Conservation (phyloP, 2,329 filamentous ascomycete species). For the Aspergillus sp. region DNA sequence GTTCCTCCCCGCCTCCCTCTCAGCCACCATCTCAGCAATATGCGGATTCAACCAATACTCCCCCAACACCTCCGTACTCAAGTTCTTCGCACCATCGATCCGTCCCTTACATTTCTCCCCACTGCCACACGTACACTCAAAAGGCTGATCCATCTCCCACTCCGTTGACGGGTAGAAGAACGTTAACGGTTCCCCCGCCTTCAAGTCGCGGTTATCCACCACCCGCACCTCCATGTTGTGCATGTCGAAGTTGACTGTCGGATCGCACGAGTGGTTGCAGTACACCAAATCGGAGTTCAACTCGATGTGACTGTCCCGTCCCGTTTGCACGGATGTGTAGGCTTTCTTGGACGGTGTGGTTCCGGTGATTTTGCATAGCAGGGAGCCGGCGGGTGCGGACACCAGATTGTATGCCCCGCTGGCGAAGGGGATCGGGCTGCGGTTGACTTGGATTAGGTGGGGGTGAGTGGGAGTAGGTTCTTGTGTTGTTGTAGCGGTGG, state of each 20-base stretch:
- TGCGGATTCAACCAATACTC: constrained; percentile 49
- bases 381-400: constrained; percentile 52
- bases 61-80: constrained; percentile 35
- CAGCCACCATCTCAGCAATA: constrained; percentile 36
- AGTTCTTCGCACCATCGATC: constrained; percentile 44
- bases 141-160: constrained; percentile 53
- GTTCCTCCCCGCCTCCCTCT: constrained; percentile 12
- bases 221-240: constrained; percentile 43
- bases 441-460: constrained; percentile 29
- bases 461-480: constrained; percentile 29
- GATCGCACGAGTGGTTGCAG: constrained; percentile 59
- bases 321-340: constrained; percentile 57
- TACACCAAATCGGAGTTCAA: constrained; percentile 60
- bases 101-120: constrained; percentile 39
- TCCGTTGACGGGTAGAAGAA: constrained; percentile 55
- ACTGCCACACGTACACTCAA: constrained; percentile 48
- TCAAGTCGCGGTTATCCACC: constrained; percentile 41
- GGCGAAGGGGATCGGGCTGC: constrained; percentile 37
- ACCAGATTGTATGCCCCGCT: constrained; percentile 52
- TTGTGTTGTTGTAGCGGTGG: constrained; percentile 19
- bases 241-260: constrained; percentile 58
- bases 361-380: constrained; percentile 52
- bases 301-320: constrained; percentile 54
- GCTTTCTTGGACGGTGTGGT: constrained; percentile 49
- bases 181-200: constrained; percentile 46